Base-by-base conservation (phyloP, 371 early-diverging fungal species). In the Syncephalis plumigaleata region DNA sequence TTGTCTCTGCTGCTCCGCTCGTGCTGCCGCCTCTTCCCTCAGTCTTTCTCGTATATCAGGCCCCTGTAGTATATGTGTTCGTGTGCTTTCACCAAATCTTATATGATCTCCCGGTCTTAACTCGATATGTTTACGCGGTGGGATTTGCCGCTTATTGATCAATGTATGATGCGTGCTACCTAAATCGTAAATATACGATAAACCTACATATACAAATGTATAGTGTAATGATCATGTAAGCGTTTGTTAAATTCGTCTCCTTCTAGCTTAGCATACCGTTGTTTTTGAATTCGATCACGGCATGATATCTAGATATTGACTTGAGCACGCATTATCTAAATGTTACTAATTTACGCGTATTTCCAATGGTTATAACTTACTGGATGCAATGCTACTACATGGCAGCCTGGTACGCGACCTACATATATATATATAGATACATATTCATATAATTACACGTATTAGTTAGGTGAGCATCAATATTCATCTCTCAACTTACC, bases 11-110 rank as follows among this genome's bases (percentile, higher is more conserved):
- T 45, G 38, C 13, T 47, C 9, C 36, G 44, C n/a, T 25, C 21
- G 36, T 26, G 48, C 45, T 1, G 47, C 50, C 26, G 50, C 53
- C n/a, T 57, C 51, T 0, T 52, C 49, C 36, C 39, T 50, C 21
- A 13, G 7, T 24, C 46, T 45, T 25, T 50, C 53, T 42, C 40
- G 22, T 50, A 54, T 20, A 48, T 59, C 56, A 2, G 47, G 44
- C 26, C 47, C 46, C 22, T 79, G 75, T 45, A 80, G 69, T 16
- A 86, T 68, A 54, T 71, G 87, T 2, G 81, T 56, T 21, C 91
- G 71, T 4, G 87, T 73, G 57, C 85, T 84, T 55, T 77, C 77
- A 2, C 91, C 91, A 65, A 91, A 91, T 26, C 74, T 60, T 13
- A 91, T 55, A 44, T 82, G 79, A 63, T 84, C 87, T 0, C 87